Conservation (phyloP, 1,139 yeast species). For the Meyerozyma athensensis region DNA sequence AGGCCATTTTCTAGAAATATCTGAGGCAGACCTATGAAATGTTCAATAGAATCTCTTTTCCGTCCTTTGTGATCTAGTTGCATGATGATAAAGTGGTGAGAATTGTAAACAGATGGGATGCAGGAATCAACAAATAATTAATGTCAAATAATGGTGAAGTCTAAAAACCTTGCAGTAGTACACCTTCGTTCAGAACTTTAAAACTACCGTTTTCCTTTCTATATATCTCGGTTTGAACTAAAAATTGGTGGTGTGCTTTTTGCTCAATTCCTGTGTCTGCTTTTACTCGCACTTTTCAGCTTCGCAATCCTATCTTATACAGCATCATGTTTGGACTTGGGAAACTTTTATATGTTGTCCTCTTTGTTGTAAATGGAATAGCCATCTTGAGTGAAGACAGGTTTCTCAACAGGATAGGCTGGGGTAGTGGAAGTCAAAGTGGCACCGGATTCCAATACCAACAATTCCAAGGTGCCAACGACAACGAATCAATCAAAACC, state of each 20-base stretch:
- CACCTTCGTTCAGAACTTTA: no score
- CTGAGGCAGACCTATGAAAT: slow-evolving; percentile 57
- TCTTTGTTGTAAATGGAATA: slow-evolving; percentile 66
- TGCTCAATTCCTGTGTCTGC: no score
- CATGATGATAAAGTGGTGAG: not conserved
- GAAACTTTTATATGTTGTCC: slow-evolving; percentile 57
- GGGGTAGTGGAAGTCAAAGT: slow-evolving; percentile 23
- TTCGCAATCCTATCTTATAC: not conserved
- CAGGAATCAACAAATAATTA: not conserved
- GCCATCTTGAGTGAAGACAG: slow-evolving; percentile 83
- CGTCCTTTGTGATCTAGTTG: slow-evolving; percentile 26
- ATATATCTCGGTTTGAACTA: not conserved
- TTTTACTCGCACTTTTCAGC: not conserved
- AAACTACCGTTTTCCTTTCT: not conserved
- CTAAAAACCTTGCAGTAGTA: no score
- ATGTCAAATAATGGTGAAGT: not conserved
- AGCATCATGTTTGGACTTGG: slow-evolving; percentile 65
- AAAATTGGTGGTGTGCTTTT: no score
- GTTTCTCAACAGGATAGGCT: slow-evolving; percentile 62
- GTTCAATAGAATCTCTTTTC: slow-evolving; percentile 63
- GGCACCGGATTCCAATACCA: slow-evolving; percentile 22
- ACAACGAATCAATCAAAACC: slow-evolving; percentile 46
- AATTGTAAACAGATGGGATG: not conserved
- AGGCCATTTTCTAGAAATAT: slow-evolving; percentile 64
- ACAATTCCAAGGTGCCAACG: slow-evolving; percentile 21